Conservation (phyloP, 495 filamentous ascomycete species). For the Tricharina praecox region DNA sequence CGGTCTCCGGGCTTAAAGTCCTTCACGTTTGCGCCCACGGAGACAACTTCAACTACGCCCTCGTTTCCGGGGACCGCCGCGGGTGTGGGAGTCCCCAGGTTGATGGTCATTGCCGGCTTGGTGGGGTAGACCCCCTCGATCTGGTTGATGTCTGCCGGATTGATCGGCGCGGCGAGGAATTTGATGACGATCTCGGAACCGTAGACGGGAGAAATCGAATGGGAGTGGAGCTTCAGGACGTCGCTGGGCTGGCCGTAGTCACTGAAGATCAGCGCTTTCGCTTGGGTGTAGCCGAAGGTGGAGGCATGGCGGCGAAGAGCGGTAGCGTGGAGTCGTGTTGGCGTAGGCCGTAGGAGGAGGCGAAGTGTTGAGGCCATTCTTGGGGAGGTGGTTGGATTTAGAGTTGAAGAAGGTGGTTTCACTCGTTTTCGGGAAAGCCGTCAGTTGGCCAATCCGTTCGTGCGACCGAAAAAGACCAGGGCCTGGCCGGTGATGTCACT, state of each 20-base stretch:
- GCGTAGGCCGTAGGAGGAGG: constrained; percentile 6
- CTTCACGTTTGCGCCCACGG: constrained; percentile 42
- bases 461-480: no score
- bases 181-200: constrained; percentile 46
- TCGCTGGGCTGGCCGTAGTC: constrained; percentile 71
- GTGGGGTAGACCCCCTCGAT: constrained; percentile 93
- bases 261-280: constrained; percentile 74
- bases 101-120: constrained; percentile 52
- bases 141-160: constrained; percentile 92
- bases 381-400: background rate
- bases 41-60: constrained; percentile 69
- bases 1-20: constrained; percentile 54
- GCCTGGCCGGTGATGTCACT: no score
- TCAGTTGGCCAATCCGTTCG: no score
- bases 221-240: constrained; percentile 65
- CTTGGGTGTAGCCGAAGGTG: constrained; percentile 93
- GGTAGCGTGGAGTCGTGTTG: constrained; percentile 7
- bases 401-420: no score
- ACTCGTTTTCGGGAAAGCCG: no score
- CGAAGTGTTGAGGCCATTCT: constrained; percentile 11
- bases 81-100: constrained; percentile 57
- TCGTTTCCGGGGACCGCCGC: constrained; percentile 75
- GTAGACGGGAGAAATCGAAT: constrained; percentile 60
- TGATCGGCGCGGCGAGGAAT: constrained; percentile 77
- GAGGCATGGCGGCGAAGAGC: constrained; percentile 36